A percentile compares a stretch with the other conserved stretches of the same genome.
Evolutionary conservation across 1,284 basidiomycete species (phyloP).

Genomic region (Fomitopsis betulina): DNA sequence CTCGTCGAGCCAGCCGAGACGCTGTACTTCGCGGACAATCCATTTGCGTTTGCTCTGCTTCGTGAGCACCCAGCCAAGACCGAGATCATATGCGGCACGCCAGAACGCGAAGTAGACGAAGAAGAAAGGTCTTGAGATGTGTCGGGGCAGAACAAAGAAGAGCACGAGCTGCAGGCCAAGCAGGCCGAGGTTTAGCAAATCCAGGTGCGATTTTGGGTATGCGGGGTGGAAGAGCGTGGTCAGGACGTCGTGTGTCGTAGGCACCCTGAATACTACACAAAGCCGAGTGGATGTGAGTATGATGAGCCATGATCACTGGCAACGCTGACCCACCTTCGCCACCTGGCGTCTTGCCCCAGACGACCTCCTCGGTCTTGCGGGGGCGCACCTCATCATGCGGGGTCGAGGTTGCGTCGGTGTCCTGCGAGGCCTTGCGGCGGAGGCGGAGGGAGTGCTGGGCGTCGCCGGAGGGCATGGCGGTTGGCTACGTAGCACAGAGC

Average conservation of each 20-base stretch:
- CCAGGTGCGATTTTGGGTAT: conserved; percentile 89
- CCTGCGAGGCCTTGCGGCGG: conserved; percentile 11
- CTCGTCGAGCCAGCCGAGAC: conserved; percentile 85
- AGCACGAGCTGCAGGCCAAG: conserved; percentile 77
- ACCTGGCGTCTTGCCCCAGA: conserved; percentile 84
- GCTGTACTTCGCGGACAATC: conserved; percentile 82
- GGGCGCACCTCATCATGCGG: conserved; percentile 5
- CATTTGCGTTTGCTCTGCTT: conserved; percentile 92
- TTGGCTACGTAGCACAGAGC: background rate
- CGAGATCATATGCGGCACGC: conserved; percentile 89
- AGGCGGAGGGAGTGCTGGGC: conserved; percentile 14
- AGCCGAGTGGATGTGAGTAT: background rate
- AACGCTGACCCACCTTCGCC: conserved; percentile 60
- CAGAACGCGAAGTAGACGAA: conserved; percentile 89
- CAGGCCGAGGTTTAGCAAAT: conserved; percentile 80
- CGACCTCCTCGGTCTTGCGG: conserved; percentile 50
- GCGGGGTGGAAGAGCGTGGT: conserved; percentile 88
- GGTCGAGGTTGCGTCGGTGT: conserved; percentile 1
- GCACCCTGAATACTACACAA: conserved; percentile 82
- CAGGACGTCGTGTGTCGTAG: conserved; percentile 93
- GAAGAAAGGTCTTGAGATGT: conserved; percentile 64
- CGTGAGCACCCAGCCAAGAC: conserved; percentile 90
- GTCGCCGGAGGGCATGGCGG: conserved; percentile 13
- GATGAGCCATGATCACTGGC: background rate
- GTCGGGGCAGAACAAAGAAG: conserved; percentile 64